Evolutionary conservation across 2,329 filamentous ascomycete genomes (phyloP).

Genomic region (Aspergillus quadricinctus): DNA sequence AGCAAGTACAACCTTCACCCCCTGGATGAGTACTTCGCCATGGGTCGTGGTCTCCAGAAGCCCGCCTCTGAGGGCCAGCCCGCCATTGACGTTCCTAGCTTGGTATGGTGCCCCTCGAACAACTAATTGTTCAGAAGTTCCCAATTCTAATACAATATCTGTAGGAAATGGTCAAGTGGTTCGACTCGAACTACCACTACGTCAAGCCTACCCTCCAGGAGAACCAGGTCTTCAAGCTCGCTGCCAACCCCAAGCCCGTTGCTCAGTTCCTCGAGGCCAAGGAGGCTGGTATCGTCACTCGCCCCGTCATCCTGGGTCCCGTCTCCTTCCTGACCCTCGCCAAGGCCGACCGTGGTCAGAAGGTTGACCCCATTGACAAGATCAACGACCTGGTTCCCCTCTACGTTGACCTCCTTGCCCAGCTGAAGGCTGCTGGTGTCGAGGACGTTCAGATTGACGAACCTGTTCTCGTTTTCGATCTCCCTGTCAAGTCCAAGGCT

Average conservation of each 20-base stretch:
- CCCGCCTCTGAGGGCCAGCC: slow-evolving; percentile 50
- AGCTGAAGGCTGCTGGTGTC: slow-evolving; percentile 94
- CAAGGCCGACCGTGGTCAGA: slow-evolving; percentile 95
- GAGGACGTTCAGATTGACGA: slow-evolving; percentile 98
- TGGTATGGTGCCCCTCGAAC: slow-evolving; percentile 47
- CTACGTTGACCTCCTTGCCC: slow-evolving; percentile 85
- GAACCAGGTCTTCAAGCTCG: slow-evolving; percentile 92
- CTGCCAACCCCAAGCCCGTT: slow-evolving; percentile 85
- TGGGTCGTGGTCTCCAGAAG: slow-evolving; percentile 98
- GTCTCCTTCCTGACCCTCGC: slow-evolving; percentile 97
- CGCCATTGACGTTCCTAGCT: slow-evolving; percentile 77
- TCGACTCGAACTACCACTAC: slow-evolving; percentile 99
- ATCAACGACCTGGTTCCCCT: slow-evolving; percentile 89
- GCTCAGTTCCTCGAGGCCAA: slow-evolving; percentile 95
- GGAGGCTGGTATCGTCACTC: slow-evolving; percentile 87
- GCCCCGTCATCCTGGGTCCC: slow-evolving; percentile 90
- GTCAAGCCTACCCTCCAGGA: slow-evolving; percentile 98
- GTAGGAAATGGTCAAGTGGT: slow-evolving; percentile 99
- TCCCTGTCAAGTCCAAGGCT: slow-evolving; percentile 83
- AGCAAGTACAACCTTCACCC: slow-evolving; percentile 80
- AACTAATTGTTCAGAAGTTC: neutral
- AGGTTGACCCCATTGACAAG: slow-evolving; percentile 87
- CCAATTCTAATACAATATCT: slow-evolving; percentile 23
- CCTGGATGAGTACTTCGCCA: slow-evolving; percentile 98
- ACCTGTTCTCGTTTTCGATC: slow-evolving; percentile 92